These are phyloP conservation scores for Linderina pennispora DNA, from an alignment of 192 early-diverging fungal species.

Conservation along the genomic window DNA sequence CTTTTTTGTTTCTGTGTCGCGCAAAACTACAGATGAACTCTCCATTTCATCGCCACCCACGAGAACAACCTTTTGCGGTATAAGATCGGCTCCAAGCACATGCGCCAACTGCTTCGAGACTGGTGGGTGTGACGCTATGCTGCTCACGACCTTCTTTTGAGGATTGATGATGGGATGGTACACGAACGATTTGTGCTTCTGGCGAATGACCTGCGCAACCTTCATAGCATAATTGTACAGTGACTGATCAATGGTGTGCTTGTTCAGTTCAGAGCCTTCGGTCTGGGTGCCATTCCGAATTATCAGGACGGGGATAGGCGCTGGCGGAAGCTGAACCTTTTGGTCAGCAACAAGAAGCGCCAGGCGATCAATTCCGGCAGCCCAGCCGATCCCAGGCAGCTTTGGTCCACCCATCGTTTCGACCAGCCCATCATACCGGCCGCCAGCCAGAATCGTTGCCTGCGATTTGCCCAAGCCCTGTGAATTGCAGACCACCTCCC, in stretches of 20 bases:
- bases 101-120: constrained; percentile 28
- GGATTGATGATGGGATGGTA: constrained; percentile 3
- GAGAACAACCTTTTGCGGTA: constrained; percentile 10
- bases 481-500: constrained; percentile 48
- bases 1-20: neutral
- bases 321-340: neutral
- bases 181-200: constrained; percentile 8
- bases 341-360: constrained; percentile 33
- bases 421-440: constrained; percentile 58
- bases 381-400: constrained; percentile 57
- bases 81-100: constrained; percentile 4
- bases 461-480: constrained; percentile 50
- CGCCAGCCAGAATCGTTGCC: constrained; percentile 61
- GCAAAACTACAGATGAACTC: neutral
- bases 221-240: constrained; percentile 25
- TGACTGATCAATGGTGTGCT: constrained; percentile 1
- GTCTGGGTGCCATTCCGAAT: constrained; percentile 10
- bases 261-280: neutral
- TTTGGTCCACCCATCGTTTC: constrained; percentile 48
- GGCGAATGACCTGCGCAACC: constrained; percentile 10
- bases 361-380: constrained; percentile 58
- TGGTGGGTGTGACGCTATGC: constrained; percentile 1
- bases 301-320: constrained; percentile 23
- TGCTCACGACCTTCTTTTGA: neutral
- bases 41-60: constrained; percentile 22